These are phyloP conservation scores for Ceratocystis smalleyi DNA, from an alignment of 2,329 filamentous ascomycete species.

Conservation along the genomic window DNA sequence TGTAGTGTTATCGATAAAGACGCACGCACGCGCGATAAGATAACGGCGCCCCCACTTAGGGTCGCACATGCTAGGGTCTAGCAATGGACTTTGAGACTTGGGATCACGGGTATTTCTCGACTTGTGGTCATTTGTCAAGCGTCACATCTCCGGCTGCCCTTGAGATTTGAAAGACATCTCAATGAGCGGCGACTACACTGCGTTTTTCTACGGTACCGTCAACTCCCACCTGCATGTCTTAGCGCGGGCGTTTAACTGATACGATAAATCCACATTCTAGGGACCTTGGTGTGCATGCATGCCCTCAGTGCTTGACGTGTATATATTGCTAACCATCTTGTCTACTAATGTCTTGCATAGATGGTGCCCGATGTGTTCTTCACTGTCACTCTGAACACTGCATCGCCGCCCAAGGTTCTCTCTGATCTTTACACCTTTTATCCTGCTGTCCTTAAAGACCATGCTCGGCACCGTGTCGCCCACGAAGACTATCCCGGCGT, in stretches of 20 bases:
- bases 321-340: slow-evolving; percentile 7
- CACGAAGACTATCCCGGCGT: slow-evolving; percentile 70
- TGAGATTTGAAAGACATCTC: not conserved
- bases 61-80: not conserved
- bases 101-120: not conserved
- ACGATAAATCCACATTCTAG: slow-evolving; percentile 16
- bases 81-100: not conserved
- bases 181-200: slow-evolving; percentile 14
- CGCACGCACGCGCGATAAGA: not conserved
- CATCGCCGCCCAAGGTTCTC: slow-evolving; percentile 33
- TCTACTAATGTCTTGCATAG: slow-evolving; percentile 21
- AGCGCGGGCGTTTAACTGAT: slow-evolving; percentile 7
- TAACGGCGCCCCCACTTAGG: not conserved
- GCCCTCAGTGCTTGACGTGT: not conserved
- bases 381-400: slow-evolving; percentile 58
- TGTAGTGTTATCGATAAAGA: not conserved
- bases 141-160: not conserved
- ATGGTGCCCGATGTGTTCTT: slow-evolving; percentile 84
- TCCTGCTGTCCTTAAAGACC: slow-evolving; percentile 60
- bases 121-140: not conserved
- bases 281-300: slow-evolving; percentile 25
- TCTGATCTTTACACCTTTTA: slow-evolving; percentile 45
- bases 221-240: not conserved
- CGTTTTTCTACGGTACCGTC: slow-evolving; percentile 28
- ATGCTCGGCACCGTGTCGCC: slow-evolving; percentile 54